Conservation (phyloP, 2,329 filamentous ascomycete genomes). For the Hypoxylon sp. region DNA sequence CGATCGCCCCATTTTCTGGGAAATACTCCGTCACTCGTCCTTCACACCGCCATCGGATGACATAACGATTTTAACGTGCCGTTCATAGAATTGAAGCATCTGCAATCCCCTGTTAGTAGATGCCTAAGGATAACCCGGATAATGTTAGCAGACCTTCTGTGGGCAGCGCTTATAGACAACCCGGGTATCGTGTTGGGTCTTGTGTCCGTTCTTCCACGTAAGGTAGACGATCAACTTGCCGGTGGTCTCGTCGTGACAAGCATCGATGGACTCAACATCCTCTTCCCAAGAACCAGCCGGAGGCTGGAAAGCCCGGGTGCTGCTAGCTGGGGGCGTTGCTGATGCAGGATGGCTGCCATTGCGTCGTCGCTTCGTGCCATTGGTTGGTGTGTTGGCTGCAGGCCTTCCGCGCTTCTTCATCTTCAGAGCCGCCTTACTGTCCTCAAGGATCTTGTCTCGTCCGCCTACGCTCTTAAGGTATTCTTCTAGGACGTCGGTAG, state of each 20-base stretch:
- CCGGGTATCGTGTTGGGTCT: slow-evolving; percentile 79
- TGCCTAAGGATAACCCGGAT: background rate
- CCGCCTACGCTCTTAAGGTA: slow-evolving; percentile 77
- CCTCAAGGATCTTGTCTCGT: slow-evolving; percentile 67
- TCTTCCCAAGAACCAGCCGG: slow-evolving; percentile 85
- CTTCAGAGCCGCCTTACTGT: slow-evolving; percentile 65
- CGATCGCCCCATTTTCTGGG: background rate
- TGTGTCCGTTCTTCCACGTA: slow-evolving; percentile 80
- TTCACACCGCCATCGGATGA: slow-evolving; percentile 43
- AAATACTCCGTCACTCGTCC: slow-evolving; percentile 34
- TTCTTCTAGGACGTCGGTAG: slow-evolving; percentile 71
- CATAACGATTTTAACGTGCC: slow-evolving; percentile 68
- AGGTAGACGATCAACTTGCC: slow-evolving; percentile 76
- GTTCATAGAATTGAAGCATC: slow-evolving; percentile 74
- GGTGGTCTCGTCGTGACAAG: slow-evolving; percentile 75
- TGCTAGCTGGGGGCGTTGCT: slow-evolving; percentile 63
- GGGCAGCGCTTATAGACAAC: slow-evolving; percentile 82
- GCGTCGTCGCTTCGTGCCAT: slow-evolving; percentile 63
- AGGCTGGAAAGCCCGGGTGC: slow-evolving; percentile 69
- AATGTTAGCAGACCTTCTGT: slow-evolving; percentile 71
- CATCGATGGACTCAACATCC: slow-evolving; percentile 77
- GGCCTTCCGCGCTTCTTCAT: slow-evolving; percentile 72
- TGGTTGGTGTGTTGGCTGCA: slow-evolving; percentile 57
- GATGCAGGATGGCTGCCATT: slow-evolving; percentile 66
- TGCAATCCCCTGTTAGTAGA: slow-evolving; percentile 48